phyloP scores from a whole-genome alignment of 441 rosid species.

The Cnidoscolus chayamansa region DNA sequence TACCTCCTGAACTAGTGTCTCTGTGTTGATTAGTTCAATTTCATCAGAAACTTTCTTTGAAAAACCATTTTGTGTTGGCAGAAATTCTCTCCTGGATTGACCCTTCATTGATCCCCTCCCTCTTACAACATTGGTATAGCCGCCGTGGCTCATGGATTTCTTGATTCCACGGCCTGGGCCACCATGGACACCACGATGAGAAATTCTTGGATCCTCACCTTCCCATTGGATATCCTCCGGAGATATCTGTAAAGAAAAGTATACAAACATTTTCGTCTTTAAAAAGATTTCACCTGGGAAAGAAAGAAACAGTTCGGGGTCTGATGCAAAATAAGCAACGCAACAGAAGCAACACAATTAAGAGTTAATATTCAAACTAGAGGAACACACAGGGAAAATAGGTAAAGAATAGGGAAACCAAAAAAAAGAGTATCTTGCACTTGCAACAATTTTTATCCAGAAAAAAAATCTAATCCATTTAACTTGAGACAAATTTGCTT shows the following conservation, averaged over 20 bases:
- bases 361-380: too few species aligned
- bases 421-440: too few species aligned
- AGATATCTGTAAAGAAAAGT: constrained; percentile 54
- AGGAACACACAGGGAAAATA: not conserved
- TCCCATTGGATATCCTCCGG: constrained; percentile 93
- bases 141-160: constrained; percentile 45
- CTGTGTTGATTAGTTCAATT: constrained; percentile 82
- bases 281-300: not conserved
- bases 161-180: constrained; percentile 50
- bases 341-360: not conserved
- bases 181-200: constrained; percentile 51
- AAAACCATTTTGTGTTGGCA: constrained; percentile 53
- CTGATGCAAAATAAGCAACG: not conserved
- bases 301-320: not conserved
- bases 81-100: constrained; percentile 53
- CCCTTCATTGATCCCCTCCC: constrained; percentile 62
- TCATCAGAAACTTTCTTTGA: constrained; percentile 50
- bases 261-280: constrained; percentile 7
- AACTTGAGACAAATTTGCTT: not conserved
- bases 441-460: not conserved
- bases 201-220: constrained; percentile 62
- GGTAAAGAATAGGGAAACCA: not conserved
- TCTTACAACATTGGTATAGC: constrained; percentile 52
- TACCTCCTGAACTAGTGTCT: constrained; percentile 87
- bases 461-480: not conserved